Evolutionary conservation across 2,329 filamentous ascomycete species (phyloP), one percentile per base, ranked within the genome.

Genomic region (Aspergillus quadricinctus): DNA sequence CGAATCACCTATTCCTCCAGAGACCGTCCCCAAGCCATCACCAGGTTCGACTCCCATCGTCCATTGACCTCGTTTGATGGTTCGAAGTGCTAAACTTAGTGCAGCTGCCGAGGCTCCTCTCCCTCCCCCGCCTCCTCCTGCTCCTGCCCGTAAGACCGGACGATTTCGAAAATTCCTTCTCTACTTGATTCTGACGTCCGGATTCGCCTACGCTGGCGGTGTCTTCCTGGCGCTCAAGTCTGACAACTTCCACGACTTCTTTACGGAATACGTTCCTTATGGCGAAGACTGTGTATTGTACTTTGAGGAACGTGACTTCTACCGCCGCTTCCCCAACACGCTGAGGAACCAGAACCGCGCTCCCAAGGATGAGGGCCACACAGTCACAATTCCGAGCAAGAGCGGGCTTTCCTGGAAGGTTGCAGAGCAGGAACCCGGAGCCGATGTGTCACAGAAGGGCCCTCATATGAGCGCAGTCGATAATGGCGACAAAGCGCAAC

Each of bases 231-330:
- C 94, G 54, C 86, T 96, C 62, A 83, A 94, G 75, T 96, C 88
- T 70, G 94, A 99, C 80, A 96, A 91, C 77, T 99, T 97, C 83
- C 93, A 99, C 77, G 94, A 99, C 76, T 94, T 97, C 80, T 99
- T 99, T 78, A 97, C 92, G 67, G 92, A 97, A 77, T 99, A 93
- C 74, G 78, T 99, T 19, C 94, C 94, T 23, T 96, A 89, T 65
- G 94, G 92, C 68, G 94, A 99, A 77, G 90, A 96, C 72, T 89
- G 89, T 19, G 93, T 99, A 48, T 85, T 96, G 27, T 97, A 96
- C 78, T 87, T 99, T 52, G 94, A 99, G 77, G 94, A 99, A 78
- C 85, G 88, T 64, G 92, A 97, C 69, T 97, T 96, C 79, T 86
- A 88, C 71, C 92, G 88, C 76, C 87, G 90, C 56, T 97, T 96